Conservation (phyloP, 78 protist species). For the Dictyostelium brefeldianum region DNA sequence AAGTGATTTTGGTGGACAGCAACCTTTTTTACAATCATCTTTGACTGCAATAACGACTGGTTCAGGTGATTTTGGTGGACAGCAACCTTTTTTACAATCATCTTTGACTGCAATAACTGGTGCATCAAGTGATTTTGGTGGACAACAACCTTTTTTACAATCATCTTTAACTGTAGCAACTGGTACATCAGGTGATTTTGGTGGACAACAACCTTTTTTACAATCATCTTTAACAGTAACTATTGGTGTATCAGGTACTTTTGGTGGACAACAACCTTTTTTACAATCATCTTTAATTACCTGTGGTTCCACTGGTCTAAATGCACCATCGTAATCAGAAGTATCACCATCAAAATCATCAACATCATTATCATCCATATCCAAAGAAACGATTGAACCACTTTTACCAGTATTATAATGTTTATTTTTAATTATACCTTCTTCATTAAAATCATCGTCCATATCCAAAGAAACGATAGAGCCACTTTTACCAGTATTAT, state of each 20-base stretch:
- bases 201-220: constrained; percentile 21
- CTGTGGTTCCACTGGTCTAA: background rate
- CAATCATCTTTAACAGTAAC: background rate
- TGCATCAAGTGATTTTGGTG: background rate
- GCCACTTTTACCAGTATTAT: background rate
- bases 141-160: constrained; percentile 47
- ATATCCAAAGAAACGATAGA: background rate
- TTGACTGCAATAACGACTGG: background rate
- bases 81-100: constrained; percentile 48
- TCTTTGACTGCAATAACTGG: background rate
- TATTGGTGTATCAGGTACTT: too few relatives aligned
- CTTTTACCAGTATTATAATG: background rate
- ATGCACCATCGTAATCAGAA: too few relatives aligned
- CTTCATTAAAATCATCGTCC: background rate
- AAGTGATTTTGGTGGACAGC: background rate
- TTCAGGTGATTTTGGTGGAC: background rate
- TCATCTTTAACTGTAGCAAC: background rate
- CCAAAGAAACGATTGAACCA: background rate
- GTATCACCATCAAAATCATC: too few relatives aligned
- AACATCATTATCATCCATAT: background rate
- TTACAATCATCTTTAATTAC: background rate
- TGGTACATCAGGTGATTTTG: background rate
- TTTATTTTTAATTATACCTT: background rate
- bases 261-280: constrained; percentile 39
- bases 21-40: background rate